phyloP scores from a whole-genome alignment of 768 basidiomycete species.

The Mrakia gelida region DNA sequence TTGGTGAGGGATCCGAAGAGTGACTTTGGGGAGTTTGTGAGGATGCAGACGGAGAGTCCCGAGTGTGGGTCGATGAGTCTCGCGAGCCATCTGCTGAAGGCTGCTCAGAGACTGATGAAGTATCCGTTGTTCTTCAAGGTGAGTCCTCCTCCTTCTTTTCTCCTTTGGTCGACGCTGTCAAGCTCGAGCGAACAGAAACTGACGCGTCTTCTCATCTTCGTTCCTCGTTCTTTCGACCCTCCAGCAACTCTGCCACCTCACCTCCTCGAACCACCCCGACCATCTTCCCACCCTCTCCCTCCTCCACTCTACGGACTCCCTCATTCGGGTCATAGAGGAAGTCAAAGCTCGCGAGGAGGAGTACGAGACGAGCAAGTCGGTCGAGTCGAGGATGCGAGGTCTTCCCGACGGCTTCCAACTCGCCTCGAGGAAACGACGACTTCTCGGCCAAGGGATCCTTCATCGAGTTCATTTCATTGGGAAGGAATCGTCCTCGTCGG shows the following conservation, averaged over 20 bases:
- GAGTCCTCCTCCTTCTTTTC: conserved; percentile 37
- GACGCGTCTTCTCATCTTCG: conserved; percentile 25
- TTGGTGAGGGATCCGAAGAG: conserved; percentile 53
- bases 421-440: conserved; percentile 65
- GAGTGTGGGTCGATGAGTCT: conserved; percentile 63
- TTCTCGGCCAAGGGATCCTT: conserved; percentile 65
- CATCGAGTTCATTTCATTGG: conserved; percentile 49
- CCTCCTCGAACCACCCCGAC: conserved; percentile 65
- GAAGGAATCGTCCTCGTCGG: conserved; percentile 32
- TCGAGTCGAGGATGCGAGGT: conserved; percentile 59
- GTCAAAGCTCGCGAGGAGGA: conserved; percentile 83
- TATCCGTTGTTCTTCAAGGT: conserved; percentile 74
- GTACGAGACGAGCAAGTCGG: conserved; percentile 65
- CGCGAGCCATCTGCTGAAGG: conserved; percentile 66
- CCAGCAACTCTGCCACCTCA: conserved; percentile 66
- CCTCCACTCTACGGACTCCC: conserved; percentile 62
- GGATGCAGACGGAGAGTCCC: conserved; percentile 52
- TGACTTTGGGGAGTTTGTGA: conserved; percentile 81
- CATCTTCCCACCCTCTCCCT: conserved; percentile 62
- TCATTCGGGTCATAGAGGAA: conserved; percentile 73
- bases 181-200: not conserved
- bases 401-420: conserved; percentile 55
- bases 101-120: conserved; percentile 63
- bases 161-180: not conserved
- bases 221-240: not conserved